Percentiles rank a stretch among this genome's conserved stretches.
Conservation (phyloP, 148 eudicot species). For the Dysphania ambrosioides region DNA sequence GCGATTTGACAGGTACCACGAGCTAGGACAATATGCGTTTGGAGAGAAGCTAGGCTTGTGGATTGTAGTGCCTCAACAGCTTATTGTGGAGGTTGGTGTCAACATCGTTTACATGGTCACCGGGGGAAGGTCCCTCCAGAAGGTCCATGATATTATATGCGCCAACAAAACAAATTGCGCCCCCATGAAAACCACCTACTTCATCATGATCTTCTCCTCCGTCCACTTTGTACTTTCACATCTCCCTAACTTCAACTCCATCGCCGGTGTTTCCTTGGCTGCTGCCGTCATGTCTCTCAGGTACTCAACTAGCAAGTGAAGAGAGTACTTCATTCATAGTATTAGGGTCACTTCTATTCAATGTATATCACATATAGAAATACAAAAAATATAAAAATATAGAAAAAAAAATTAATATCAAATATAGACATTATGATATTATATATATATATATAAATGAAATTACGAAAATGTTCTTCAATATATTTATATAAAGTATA, state of each 20-base stretch:
- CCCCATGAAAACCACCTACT: slow-evolving; percentile 26
- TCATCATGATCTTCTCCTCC: slow-evolving; percentile 37
- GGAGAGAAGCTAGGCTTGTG: slow-evolving; percentile 35
- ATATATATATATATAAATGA: too few species aligned
- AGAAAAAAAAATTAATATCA: too few species aligned
- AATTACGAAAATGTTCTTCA: too few species aligned
- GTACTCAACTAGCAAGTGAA: too few species aligned
- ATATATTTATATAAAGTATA: too few species aligned
- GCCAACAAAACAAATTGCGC: background rate
- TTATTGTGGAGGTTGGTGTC: slow-evolving; percentile 35
- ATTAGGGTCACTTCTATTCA: too few species aligned
- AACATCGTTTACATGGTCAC: slow-evolving; percentile 41
- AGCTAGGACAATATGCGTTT: slow-evolving; percentile 36
- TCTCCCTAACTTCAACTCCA: slow-evolving; percentile 37
- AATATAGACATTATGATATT: too few species aligned
- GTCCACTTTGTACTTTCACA: slow-evolving; percentile 39
- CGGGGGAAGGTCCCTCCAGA: slow-evolving; percentile 32
- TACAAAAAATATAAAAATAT: too few species aligned
- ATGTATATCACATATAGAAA: too few species aligned
- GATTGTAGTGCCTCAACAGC: slow-evolving; percentile 42
- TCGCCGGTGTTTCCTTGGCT: slow-evolving; percentile 34
- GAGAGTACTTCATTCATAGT: too few species aligned
- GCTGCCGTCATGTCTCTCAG: slow-evolving; percentile 43
- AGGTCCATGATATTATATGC: slow-evolving; percentile 30
- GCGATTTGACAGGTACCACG: slow-evolving; percentile 36